Conservation (phyloP, 495 filamentous ascomycete genomes). For the Gamarada debralockiae region DNA sequence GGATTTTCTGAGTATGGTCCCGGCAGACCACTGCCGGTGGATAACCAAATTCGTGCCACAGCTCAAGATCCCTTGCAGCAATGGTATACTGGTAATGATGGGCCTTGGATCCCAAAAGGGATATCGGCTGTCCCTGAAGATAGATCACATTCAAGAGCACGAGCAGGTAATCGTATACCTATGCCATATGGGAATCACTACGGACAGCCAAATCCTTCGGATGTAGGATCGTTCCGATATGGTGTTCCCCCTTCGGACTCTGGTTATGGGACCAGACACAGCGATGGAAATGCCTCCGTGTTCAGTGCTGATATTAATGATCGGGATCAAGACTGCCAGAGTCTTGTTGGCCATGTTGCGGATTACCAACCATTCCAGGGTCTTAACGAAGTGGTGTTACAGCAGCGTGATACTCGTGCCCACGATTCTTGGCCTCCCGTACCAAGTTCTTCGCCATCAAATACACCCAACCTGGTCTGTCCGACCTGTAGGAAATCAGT, state of each 20-base stretch:
- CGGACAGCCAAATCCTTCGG: constrained; percentile 40
- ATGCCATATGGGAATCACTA: constrained; percentile 16
- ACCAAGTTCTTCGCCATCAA: constrained; percentile 13
- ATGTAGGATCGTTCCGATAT: constrained; percentile 50
- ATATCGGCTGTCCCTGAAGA: constrained; percentile 19
- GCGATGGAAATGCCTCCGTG: constrained; percentile 19
- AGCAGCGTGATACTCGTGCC: constrained; percentile 1
- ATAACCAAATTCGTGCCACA: constrained; percentile 6
- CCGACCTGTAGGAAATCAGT: constrained; percentile 29
- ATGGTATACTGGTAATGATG: constrained; percentile 36
- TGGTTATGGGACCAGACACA: constrained; percentile 51
- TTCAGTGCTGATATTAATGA: constrained; percentile 22
- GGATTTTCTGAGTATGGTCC: constrained; percentile 11
- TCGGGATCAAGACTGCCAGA: constrained; percentile 21
- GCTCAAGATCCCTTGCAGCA: constrained; percentile 24
- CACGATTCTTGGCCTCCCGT: constrained; percentile 19
- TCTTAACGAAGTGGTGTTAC: constrained; percentile 4
- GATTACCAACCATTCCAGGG: constrained; percentile 14
- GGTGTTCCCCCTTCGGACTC: constrained; percentile 53
- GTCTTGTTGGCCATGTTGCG: constrained; percentile 17
- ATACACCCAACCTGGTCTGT: constrained; percentile 22
- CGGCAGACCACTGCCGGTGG: constrained; percentile 13
- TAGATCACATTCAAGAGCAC: constrained; percentile 9
- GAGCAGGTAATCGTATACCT: constrained; percentile 9
- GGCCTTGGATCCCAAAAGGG: constrained; percentile 32